Evolutionary conservation across 2,329 filamentous ascomycete species (phyloP).

Genomic region (Rhinocladiella similis): DNA sequence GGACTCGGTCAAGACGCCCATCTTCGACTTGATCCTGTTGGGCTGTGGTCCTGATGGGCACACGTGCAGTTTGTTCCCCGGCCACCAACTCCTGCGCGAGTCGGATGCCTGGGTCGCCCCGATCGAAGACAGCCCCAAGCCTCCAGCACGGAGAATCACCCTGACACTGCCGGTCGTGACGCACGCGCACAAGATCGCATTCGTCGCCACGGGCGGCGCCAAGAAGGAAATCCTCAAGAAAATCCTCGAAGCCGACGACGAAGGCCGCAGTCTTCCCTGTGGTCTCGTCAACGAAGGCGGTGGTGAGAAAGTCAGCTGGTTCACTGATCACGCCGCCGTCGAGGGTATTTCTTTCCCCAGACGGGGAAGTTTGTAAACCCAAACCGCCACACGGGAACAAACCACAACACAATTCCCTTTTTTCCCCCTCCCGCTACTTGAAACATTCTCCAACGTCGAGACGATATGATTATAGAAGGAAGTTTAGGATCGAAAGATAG

Average conservation of each 20-base stretch:
- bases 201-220: constrained; percentile 82
- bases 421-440: too few relatives aligned
- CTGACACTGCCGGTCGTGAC: constrained; percentile 88
- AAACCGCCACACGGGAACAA: too few relatives aligned
- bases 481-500: background rate
- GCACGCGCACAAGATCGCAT: constrained; percentile 82
- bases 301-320: constrained; percentile 91
- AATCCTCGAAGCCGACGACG: constrained; percentile 76
- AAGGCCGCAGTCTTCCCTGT: constrained; percentile 74
- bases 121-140: constrained; percentile 93
- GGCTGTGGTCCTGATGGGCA: constrained; percentile 96
- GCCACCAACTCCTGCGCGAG: constrained; percentile 82
- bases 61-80: constrained; percentile 94
- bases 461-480: background rate
- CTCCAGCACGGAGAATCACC: constrained; percentile 85
- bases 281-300: constrained; percentile 81
- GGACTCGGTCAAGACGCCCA: constrained; percentile 90
- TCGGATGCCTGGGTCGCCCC: constrained; percentile 87
- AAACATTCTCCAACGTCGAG: background rate
- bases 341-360: constrained; percentile 82
- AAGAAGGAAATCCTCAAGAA: constrained; percentile 92
- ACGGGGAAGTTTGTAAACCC: constrained; percentile 61
- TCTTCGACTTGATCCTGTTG: constrained; percentile 91
- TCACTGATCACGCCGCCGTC: constrained; percentile 82
- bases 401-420: too few relatives aligned